Conservation (phyloP, 2,329 filamentous ascomycete genomes). For the Aspergillus thermomutatus region DNA sequence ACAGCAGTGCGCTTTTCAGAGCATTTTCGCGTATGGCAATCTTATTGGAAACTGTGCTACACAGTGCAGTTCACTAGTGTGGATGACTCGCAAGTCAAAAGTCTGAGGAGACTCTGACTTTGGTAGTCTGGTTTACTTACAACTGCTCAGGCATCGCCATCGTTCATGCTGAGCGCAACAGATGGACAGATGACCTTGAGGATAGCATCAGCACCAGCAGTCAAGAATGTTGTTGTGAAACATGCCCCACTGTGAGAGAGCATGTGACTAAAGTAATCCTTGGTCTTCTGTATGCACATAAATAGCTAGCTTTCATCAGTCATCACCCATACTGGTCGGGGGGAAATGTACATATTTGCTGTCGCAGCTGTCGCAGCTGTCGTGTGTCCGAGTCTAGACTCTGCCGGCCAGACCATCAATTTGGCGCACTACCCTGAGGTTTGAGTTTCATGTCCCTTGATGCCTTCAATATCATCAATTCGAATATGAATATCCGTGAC, state of each 20-base stretch:
- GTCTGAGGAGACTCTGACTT: no score
- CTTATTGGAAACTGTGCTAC: background rate
- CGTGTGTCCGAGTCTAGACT: background rate
- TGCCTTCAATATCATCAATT: background rate
- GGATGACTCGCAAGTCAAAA: background rate
- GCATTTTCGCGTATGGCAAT: background rate
- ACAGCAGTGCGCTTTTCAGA: background rate
- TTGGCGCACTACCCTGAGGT: background rate
- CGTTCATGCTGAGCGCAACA: background rate
- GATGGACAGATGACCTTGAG: background rate
- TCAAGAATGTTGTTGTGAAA: background rate
- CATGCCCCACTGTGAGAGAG: background rate
- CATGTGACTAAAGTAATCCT: background rate
- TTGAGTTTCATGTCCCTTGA: background rate
- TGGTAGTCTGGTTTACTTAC: no score
- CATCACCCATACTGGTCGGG: background rate
- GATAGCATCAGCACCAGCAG: background rate
- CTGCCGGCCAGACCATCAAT: background rate
- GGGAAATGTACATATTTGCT: no score
- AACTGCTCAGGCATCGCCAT: background rate
- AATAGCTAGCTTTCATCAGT: background rate
- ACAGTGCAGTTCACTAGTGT: background rate
- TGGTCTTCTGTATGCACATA: background rate
- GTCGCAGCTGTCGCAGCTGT: background rate
- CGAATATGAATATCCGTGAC: background rate